These are phyloP conservation scores for Leccinum variicolor DNA, from an alignment of 768 basidiomycete species.

Conservation along the genomic window DNA sequence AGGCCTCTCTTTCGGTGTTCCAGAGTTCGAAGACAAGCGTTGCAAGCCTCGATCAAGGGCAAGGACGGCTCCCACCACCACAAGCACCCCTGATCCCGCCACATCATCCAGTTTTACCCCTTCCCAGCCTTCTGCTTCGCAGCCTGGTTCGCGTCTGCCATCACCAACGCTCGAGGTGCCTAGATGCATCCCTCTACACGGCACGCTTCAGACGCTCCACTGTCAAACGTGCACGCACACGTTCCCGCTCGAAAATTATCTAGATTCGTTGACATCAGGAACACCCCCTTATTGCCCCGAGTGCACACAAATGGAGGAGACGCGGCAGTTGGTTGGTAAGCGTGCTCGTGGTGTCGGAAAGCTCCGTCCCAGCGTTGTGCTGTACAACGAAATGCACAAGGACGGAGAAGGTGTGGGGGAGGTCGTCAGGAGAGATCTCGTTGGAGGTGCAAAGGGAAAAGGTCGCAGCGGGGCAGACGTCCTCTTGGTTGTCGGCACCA, in stretches of 20 bases:
- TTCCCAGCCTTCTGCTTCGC: constrained; percentile 16
- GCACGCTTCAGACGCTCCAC: constrained; percentile 73
- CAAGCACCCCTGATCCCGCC: constrained; percentile 11
- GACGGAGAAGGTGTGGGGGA: constrained; percentile 87
- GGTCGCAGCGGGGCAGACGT: constrained; percentile 76
- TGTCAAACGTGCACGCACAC: constrained; percentile 80
- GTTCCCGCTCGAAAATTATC: constrained; percentile 59
- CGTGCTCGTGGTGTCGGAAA: constrained; percentile 76
- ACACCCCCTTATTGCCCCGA: constrained; percentile 74
- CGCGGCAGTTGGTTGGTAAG: constrained; percentile 72
- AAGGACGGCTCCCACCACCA: constrained; percentile 28
- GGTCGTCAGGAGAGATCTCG: constrained; percentile 75
- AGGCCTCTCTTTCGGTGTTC: constrained; percentile 86
- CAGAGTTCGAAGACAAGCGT: constrained; percentile 60
- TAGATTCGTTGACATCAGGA: constrained; percentile 58
- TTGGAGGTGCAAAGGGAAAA: constrained; percentile 65
- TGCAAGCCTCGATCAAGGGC: constrained; percentile 48
- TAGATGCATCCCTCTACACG: constrained; percentile 87
- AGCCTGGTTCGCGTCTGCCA: constrained; percentile 38
- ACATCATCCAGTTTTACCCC: constrained; percentile 14
- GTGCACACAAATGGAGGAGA: constrained; percentile 65
- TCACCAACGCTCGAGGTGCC: constrained; percentile 60
- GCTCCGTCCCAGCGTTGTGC: constrained; percentile 81
- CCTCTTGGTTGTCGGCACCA: constrained; percentile 87
- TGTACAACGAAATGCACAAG: constrained; percentile 88